phyloP scores from a whole-genome alignment of 2,329 filamentous ascomycete species.

The Pezicula carpinea region DNA sequence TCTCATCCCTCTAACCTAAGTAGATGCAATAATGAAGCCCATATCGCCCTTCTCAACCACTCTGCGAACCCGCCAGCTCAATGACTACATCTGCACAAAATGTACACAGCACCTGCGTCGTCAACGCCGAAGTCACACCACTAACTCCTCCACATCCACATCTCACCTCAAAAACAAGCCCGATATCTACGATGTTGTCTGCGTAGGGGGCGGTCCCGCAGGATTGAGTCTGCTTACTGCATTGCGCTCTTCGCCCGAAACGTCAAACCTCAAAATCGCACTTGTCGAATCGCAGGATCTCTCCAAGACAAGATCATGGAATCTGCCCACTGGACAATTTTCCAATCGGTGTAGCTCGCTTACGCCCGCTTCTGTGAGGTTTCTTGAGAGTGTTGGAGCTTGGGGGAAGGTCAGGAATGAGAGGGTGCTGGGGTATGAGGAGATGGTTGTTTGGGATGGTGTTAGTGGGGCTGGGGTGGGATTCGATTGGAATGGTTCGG shows the following conservation, averaged over 20 bases:
- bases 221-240: constrained; percentile 78
- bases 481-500: constrained; percentile 68
- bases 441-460: constrained; percentile 99
- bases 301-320: constrained; percentile 60
- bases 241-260: constrained; percentile 69
- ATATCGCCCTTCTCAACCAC: constrained; percentile 5
- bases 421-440: constrained; percentile 81
- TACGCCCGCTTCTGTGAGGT: constrained; percentile 81
- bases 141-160: constrained; percentile 4
- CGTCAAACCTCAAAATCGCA: constrained; percentile 74
- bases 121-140: constrained; percentile 19
- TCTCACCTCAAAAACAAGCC: constrained; percentile 1
- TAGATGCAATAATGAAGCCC: background rate
- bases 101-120: constrained; percentile 21
- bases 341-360: constrained; percentile 96
- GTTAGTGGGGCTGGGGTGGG: constrained; percentile 81
- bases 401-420: constrained; percentile 72
- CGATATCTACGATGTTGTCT: constrained; percentile 30
- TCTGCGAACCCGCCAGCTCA: constrained; percentile 11
- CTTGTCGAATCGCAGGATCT: constrained; percentile 90
- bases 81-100: constrained; percentile 19
- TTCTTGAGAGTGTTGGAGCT: constrained; percentile 77
- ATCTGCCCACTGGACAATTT: constrained; percentile 63
- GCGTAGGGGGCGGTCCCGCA: constrained; percentile 37
- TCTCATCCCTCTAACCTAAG: background rate